Evolutionary conservation across 768 basidiomycete species (phyloP).

Genomic region (Artomyces pyxidatus): DNA sequence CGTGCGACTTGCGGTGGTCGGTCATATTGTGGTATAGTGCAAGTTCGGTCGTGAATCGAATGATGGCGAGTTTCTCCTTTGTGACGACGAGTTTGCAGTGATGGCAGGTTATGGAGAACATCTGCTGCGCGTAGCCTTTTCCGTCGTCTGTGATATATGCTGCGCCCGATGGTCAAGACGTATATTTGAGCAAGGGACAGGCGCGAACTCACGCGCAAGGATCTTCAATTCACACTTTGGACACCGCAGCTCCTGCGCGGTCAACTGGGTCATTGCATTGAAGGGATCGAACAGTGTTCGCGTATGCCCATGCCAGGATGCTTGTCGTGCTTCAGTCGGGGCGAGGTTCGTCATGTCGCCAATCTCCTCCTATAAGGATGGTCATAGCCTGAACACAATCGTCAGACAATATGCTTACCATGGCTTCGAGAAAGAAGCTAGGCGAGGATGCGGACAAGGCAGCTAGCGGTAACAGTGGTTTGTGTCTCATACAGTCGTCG

Average conservation of each 20-base stretch:
- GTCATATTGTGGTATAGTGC: conserved; percentile 11
- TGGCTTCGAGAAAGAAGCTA: background rate
- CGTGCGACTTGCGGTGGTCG: conserved; percentile 12
- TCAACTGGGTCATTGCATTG: conserved; percentile 21
- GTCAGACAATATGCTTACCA: conserved; percentile 7
- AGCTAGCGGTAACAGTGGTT: background rate
- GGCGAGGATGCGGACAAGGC: background rate
- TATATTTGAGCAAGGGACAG: background rate
- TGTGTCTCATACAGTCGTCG: conserved; percentile 12
- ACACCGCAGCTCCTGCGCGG: conserved; percentile 24
- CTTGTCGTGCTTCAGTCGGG: conserved; percentile 1
- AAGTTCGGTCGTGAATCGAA: conserved; percentile 35
- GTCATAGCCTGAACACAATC: background rate
- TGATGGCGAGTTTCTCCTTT: conserved; percentile 30
- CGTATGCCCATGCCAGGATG: conserved; percentile 13
- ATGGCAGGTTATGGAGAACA: conserved; percentile 29
- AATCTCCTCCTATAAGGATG: conserved; percentile 6
- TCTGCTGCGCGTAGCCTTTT: conserved; percentile 39
- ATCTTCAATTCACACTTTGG: conserved; percentile 25
- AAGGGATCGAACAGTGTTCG: conserved; percentile 25
- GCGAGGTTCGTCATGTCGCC: conserved; percentile 11
- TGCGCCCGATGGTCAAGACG: conserved; percentile 17
- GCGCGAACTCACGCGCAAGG: conserved; percentile 25
- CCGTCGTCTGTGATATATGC: conserved; percentile 32
- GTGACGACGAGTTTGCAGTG: conserved; percentile 32